These are phyloP conservation scores for Pisolithus thermaeus DNA, from an alignment of 1,284 basidiomycete genomes.

Conservation along the genomic window DNA sequence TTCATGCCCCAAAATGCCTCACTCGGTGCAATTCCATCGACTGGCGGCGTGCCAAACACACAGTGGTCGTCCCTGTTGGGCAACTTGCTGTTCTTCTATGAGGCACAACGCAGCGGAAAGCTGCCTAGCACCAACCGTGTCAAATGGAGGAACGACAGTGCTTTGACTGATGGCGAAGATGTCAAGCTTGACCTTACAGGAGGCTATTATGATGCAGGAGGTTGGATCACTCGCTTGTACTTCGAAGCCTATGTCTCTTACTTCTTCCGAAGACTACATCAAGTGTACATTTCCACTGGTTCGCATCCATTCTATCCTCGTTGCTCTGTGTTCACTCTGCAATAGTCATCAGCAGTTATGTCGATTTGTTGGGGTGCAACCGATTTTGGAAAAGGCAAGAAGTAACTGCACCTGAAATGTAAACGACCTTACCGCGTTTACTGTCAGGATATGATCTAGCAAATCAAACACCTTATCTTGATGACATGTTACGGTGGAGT, in stretches of 20 bases:
- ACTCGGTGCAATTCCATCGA: constrained; percentile 48
- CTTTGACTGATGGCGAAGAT: constrained; percentile 71
- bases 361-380: constrained; percentile 85
- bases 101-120: constrained; percentile 80
- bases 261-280: constrained; percentile 63
- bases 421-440: not conserved
- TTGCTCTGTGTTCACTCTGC: not conserved
- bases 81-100: constrained; percentile 83
- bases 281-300: constrained; percentile 81
- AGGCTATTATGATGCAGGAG: constrained; percentile 90
- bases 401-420: not conserved
- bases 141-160: constrained; percentile 81
- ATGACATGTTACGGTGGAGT: constrained; percentile 83
- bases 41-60: constrained; percentile 47
- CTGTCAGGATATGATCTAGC: constrained; percentile 68
- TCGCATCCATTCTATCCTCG: constrained; percentile 12
- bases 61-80: constrained; percentile 83
- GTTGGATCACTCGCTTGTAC: constrained; percentile 31
- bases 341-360: constrained; percentile 71
- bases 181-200: constrained; percentile 73
- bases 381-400: constrained; percentile 68
- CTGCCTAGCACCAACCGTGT: constrained; percentile 71
- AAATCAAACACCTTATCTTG: constrained; percentile 85
- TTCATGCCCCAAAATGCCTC: constrained; percentile 61
- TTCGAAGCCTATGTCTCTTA: constrained; percentile 3